phyloP scores from a whole-genome alignment of 305 asterid genomes.

The Salvia sclarea region DNA sequence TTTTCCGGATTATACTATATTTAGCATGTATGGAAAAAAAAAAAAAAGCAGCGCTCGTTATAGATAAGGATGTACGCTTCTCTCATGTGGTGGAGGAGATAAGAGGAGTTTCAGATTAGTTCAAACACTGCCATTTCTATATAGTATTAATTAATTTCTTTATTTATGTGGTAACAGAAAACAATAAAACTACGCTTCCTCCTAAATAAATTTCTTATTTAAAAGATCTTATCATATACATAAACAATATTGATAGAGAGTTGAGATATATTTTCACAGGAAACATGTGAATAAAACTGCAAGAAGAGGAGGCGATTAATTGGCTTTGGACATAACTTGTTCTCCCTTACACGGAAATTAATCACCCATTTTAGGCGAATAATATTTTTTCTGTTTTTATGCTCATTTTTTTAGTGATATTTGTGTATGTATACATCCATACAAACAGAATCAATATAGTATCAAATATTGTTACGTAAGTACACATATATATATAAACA shows the following conservation, averaged over 20 bases:
- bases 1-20: neutral
- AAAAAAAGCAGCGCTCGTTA: neutral
- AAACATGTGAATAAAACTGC: neutral
- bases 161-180: conserved; percentile 1
- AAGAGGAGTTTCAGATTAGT: conserved; percentile 14
- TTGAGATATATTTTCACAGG: neutral
- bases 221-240: neutral
- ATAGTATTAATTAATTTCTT: no score
- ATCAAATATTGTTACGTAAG: no score
- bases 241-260: neutral
- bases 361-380: no score
- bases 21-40: neutral
- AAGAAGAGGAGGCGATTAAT: neutral
- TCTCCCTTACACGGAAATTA: neutral
- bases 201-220: neutral
- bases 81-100: neutral
- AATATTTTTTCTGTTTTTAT: no score
- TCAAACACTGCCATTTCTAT: neutral
- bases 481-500: no score
- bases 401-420: no score
- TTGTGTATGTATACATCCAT: no score
- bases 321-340: neutral
- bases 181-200: neutral
- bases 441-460: no score
- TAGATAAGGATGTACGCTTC: conserved; percentile 11